Percentiles rank a stretch among this genome's conserved stretches.
phyloP scores from a whole-genome alignment of 129 eudicot genomes.

The Apium graveolens region DNA sequence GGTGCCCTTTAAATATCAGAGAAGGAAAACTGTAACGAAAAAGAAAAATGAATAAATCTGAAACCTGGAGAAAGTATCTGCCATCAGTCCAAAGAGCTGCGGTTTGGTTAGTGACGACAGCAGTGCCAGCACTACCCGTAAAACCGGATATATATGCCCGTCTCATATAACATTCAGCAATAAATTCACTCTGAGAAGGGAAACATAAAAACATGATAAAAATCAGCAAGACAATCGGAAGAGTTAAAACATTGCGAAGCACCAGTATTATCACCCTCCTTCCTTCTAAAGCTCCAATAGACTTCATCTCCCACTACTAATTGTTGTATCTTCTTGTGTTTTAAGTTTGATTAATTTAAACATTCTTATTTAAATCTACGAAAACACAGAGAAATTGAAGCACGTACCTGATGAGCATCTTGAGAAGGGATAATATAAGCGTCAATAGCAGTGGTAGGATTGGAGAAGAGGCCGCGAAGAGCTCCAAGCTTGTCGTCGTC shows the following conservation, averaged over 20 bases:
- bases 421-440: conserved; percentile 97
- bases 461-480: conserved; percentile 58
- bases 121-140: conserved; percentile 98
- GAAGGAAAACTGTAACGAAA: background rate
- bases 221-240: background rate
- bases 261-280: no score
- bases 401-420: conserved; percentile 99
- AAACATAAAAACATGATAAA: conserved; percentile 11
- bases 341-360: no score
- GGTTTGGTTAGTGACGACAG: conserved; percentile 70
- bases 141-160: conserved; percentile 89
- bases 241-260: no score
- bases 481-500: conserved; percentile 61
- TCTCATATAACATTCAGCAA: conserved; percentile 83
- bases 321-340: no score
- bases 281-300: no score
- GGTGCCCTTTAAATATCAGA: background rate
- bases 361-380: no score
- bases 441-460: conserved; percentile 30
- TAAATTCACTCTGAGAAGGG: conserved; percentile 76
- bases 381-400: no score
- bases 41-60: background rate
- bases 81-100: conserved; percentile 99
- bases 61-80: conserved; percentile 89
- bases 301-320: no score